phyloP scores from a whole-genome alignment of 352 stramenopile genomes.

The Chrysophaeum taylorii region DNA sequence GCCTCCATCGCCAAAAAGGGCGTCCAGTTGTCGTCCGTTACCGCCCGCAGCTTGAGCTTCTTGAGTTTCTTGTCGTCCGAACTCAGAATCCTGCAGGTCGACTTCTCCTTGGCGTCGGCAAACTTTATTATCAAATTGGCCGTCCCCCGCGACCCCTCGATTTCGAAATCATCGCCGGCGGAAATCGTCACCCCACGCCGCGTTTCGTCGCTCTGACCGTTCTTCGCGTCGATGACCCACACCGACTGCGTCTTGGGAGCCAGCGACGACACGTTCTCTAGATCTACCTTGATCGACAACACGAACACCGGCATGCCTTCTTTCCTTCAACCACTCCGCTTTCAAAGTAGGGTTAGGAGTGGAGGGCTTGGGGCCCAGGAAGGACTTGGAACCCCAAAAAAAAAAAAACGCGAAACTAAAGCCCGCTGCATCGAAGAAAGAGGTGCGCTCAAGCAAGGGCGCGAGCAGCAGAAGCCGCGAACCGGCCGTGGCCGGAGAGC shows the following conservation, averaged over 20 bases:
- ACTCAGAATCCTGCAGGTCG: neutral
- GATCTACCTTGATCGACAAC: too few species aligned
- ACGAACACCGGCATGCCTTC: too few species aligned
- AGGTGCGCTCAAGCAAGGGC: too few species aligned
- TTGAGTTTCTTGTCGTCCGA: neutral
- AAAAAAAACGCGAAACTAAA: too few species aligned
- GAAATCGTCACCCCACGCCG: neutral
- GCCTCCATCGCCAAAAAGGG: neutral
- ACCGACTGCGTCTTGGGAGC: neutral
- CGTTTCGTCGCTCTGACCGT: neutral
- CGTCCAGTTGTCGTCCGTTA: constrained; percentile 1
- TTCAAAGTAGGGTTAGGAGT: too few species aligned
- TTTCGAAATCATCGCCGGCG: neutral
- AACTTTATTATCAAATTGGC: neutral
- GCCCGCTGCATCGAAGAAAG: too few species aligned
- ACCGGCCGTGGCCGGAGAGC: too few species aligned
- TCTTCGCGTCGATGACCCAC: neutral
- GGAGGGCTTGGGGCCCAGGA: too few species aligned
- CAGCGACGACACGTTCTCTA: neutral
- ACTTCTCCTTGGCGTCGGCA: neutral
- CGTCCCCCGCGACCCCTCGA: neutral
- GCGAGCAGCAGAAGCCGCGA: too few species aligned
- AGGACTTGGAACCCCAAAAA: too few species aligned
- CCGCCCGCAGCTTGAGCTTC: neutral
- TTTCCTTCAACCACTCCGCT: too few species aligned